Percentiles rank a stretch among this genome's conserved stretches.
Conservation (phyloP, 306 rosid species). For the Lupinus albus region DNA sequence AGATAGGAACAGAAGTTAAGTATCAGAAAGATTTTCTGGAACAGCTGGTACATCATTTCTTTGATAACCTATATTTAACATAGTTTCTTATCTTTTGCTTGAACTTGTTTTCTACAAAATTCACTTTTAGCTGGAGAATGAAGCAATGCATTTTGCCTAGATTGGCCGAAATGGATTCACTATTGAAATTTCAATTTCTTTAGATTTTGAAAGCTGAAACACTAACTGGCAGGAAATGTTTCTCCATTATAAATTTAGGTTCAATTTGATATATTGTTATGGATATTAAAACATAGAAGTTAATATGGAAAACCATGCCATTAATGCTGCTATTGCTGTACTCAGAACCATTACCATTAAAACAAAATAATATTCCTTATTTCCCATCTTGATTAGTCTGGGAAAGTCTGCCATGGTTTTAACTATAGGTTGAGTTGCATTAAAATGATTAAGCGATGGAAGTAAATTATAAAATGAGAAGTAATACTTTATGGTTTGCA, state of each 20-base stretch:
- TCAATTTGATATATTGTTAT: slow-evolving; percentile 20
- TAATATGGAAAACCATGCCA: slow-evolving; percentile 10
- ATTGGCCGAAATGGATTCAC: slow-evolving; percentile 19
- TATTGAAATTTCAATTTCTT: slow-evolving; percentile 1
- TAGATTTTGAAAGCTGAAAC: slow-evolving; percentile 30
- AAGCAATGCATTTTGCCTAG: neutral
- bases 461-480: neutral
- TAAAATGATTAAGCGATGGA: slow-evolving; percentile 3
- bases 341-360: neutral
- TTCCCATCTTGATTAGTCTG: slow-evolving; percentile 23
- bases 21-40: slow-evolving; percentile 67
- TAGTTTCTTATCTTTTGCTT: slow-evolving; percentile 4
- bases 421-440: neutral
- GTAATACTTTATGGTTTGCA: slow-evolving; percentile 4
- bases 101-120: neutral
- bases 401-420: slow-evolving; percentile 18
- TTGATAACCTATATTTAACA: slow-evolving; percentile 19
- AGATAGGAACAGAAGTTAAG: slow-evolving; percentile 76
- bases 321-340: neutral
- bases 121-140: neutral
- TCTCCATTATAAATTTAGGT: slow-evolving; percentile 21
- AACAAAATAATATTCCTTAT: neutral
- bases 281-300: neutral
- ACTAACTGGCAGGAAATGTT: slow-evolving; percentile 22
- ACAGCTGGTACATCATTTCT: slow-evolving; percentile 61